Percentiles rank a stretch among this genome's conserved stretches.
phyloP scores from a whole-genome alignment of 2,329 filamentous ascomycete species.

The Dactylonectria estremocensis region DNA sequence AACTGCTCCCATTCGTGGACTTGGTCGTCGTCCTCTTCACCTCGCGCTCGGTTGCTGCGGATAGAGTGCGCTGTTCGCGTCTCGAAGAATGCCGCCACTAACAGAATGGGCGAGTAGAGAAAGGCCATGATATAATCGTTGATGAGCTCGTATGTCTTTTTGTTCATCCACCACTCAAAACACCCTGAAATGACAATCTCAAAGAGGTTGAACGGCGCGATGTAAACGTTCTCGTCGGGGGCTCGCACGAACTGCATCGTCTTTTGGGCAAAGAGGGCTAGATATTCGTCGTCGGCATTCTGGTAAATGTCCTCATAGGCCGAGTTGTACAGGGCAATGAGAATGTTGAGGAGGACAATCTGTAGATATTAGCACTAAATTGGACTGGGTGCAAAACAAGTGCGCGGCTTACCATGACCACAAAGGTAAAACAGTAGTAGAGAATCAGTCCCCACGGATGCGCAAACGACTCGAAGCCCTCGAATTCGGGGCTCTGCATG shows the following conservation, averaged over 20 bases:
- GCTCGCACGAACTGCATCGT: constrained; percentile 98
- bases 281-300: constrained; percentile 94
- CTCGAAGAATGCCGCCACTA: constrained; percentile 84
- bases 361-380: constrained; percentile 40
- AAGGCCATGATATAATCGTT: constrained; percentile 92
- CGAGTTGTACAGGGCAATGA: constrained; percentile 97
- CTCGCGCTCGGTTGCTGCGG: constrained; percentile 79
- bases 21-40: constrained; percentile 91
- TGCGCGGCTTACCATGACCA: constrained; percentile 83
- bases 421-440: constrained; percentile 98
- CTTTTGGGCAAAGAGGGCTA: constrained; percentile 93
- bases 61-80: constrained; percentile 77
- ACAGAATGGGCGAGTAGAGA: constrained; percentile 86
- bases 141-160: constrained; percentile 79
- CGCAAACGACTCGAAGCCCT: constrained; percentile 89
- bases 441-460: constrained; percentile 94
- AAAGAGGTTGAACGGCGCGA: constrained; percentile 94
- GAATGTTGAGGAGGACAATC: constrained; percentile 89
- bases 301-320: constrained; percentile 96
- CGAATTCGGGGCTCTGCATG: constrained; percentile 93
- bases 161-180: constrained; percentile 96
- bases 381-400: background rate
- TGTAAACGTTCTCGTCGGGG: constrained; percentile 98
- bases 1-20: constrained; percentile 96
- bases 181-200: constrained; percentile 86